Percentiles rank a stretch among this genome's conserved stretches.
Conservation (phyloP, 1,139 yeast genomes). For the Saccharomyces hybrid region DNA sequence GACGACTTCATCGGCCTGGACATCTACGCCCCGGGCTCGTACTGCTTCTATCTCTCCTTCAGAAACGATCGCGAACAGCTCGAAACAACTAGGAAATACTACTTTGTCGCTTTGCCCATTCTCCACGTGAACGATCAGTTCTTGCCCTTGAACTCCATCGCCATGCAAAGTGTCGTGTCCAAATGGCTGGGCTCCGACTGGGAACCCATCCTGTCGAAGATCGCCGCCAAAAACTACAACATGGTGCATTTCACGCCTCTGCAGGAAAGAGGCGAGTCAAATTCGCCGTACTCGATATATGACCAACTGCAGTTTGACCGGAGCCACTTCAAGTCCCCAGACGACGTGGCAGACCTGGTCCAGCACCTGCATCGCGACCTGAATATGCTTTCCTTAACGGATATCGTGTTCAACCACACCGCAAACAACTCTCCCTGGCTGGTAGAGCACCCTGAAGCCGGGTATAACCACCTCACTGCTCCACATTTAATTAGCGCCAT, state of each 20-base stretch:
- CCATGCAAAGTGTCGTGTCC: conserved; percentile 78
- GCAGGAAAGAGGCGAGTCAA: conserved; percentile 78
- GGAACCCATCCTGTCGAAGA: conserved; percentile 55
- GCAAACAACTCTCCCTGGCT: conserved; percentile 88
- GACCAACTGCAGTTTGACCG: conserved; percentile 81
- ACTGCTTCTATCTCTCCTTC: conserved; percentile 55
- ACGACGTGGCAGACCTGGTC: conserved; percentile 44
- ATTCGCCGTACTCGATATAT: conserved; percentile 86
- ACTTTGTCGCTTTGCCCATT: conserved; percentile 79
- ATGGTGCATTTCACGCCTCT: conserved; percentile 95
- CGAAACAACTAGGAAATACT: conserved; percentile 48
- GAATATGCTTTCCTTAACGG: conserved; percentile 71
- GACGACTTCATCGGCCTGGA: conserved; percentile 57
- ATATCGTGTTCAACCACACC: conserved; percentile 91
- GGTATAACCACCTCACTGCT: conserved; percentile 79
- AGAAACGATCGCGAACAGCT: conserved; percentile 33
- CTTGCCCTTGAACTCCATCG: conserved; percentile 71
- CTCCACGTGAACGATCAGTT: conserved; percentile 49
- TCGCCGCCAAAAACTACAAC: conserved; percentile 75
- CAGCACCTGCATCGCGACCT: conserved; percentile 46
- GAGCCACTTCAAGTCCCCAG: conserved; percentile 44
- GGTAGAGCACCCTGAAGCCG: conserved; percentile 78
- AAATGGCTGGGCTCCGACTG: conserved; percentile 86
- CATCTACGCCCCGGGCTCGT: conserved; percentile 70
- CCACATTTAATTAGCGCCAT: conserved; percentile 83